Evolutionary conservation across 148 eudicot genomes (phyloP).

Genomic region (Spergularia marina): DNA sequence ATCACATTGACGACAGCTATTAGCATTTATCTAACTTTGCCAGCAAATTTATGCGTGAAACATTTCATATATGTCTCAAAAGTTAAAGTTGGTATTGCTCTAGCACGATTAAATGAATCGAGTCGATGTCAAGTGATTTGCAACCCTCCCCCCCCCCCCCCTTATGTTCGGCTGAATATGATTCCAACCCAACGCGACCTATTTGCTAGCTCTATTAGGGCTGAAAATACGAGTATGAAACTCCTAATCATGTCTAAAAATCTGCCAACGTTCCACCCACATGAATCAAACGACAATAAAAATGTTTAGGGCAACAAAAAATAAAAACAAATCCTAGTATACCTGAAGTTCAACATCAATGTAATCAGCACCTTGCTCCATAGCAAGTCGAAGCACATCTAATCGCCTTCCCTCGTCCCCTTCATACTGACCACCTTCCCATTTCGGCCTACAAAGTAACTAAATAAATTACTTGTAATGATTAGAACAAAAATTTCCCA

Average conservation of each 20-base stretch:
- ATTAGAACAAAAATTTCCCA: background rate
- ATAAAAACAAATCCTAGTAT: conserved; percentile 13
- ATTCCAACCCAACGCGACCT: background rate
- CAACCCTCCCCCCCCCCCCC: too few relatives aligned
- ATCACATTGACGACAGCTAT: too few relatives aligned
- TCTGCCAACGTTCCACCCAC: background rate
- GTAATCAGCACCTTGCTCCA: conserved; percentile 65
- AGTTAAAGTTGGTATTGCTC: too few relatives aligned
- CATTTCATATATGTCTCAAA: too few relatives aligned
- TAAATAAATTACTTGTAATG: background rate
- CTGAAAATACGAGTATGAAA: background rate
- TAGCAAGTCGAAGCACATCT: conserved; percentile 44
- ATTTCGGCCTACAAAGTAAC: conserved; percentile 39
- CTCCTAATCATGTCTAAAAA: background rate
- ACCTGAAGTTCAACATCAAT: conserved; percentile 78
- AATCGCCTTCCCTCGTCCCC: conserved; percentile 51
- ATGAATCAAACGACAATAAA: background rate
- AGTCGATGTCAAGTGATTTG: background rate
- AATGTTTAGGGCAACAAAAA: background rate
- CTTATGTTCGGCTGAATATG: background rate
- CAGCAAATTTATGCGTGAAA: too few relatives aligned
- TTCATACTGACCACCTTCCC: conserved; percentile 58
- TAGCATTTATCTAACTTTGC: too few relatives aligned
- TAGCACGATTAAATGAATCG: background rate
- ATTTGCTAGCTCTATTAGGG: background rate